phyloP scores from a whole-genome alignment of 1,284 basidiomycete species.

The Malassezia psittaci region DNA sequence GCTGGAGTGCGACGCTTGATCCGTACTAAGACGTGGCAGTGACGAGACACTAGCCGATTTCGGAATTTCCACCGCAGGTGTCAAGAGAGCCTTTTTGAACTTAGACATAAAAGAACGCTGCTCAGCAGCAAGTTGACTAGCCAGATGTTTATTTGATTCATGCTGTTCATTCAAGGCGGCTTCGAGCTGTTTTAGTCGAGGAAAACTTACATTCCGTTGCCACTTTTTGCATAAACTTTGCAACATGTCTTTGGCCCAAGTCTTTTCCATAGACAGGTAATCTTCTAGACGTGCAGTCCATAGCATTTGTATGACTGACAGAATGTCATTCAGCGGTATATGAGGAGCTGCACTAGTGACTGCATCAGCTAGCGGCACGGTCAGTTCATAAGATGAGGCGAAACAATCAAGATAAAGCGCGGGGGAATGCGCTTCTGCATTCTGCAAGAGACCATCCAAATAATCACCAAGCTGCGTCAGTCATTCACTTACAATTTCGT shows the following conservation, averaged over 20 bases:
- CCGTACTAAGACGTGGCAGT: slow-evolving; percentile 26
- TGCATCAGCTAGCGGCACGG: slow-evolving; percentile 69
- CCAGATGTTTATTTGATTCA: not conserved
- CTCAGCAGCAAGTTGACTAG: slow-evolving; percentile 61
- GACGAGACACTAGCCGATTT: slow-evolving; percentile 60
- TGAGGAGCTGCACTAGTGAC: slow-evolving; percentile 4
- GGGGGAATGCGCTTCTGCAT: slow-evolving; percentile 64
- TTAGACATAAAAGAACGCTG: slow-evolving; percentile 85
- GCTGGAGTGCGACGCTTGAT: slow-evolving; percentile 10
- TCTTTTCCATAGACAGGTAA: slow-evolving; percentile 85
- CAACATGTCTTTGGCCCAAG: slow-evolving; percentile 65
- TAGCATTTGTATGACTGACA: slow-evolving; percentile 75
- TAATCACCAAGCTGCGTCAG: slow-evolving; percentile 68
- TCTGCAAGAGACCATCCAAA: slow-evolving; percentile 64
- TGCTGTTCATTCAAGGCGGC: not conserved
- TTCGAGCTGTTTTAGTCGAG: not conserved
- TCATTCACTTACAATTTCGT: slow-evolving; percentile 55
- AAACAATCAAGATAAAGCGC: slow-evolving; percentile 71
- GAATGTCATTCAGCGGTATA: slow-evolving; percentile 46
- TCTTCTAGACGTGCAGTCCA: slow-evolving; percentile 93
- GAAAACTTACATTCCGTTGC: slow-evolving; percentile 56
- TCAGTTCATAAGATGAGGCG: slow-evolving; percentile 77
- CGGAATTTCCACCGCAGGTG: slow-evolving; percentile 74
- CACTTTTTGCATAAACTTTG: slow-evolving; percentile 67
- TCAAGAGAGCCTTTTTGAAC: slow-evolving; percentile 75